phyloP scores from a whole-genome alignment of 179 eudicot species.

The Carnegiea gigantea region DNA sequence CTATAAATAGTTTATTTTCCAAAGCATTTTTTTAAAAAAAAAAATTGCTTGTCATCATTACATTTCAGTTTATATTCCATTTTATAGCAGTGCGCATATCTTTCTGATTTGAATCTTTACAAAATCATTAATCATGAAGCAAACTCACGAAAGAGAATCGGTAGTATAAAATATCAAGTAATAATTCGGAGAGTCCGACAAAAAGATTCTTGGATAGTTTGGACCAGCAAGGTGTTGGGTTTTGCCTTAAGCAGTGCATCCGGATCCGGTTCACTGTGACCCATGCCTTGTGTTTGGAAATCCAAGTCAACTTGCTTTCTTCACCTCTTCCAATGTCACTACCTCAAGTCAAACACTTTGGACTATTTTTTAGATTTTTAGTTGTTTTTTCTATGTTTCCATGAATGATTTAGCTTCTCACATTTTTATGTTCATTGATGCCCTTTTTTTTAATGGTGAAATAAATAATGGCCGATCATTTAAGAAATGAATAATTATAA shows the following conservation, averaged over 20 bases:
- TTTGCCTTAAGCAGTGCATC: neutral
- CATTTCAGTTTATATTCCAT: too few relatives aligned
- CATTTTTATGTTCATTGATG: neutral
- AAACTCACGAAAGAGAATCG: too few relatives aligned
- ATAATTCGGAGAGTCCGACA: neutral
- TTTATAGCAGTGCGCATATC: neutral
- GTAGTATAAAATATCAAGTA: neutral
- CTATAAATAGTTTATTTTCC: too few relatives aligned
- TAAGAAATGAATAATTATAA: too few relatives aligned
- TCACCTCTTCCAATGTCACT: neutral
- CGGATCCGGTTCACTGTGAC: constrained; percentile 6
- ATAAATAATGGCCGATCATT: neutral
- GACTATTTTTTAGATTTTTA: neutral
- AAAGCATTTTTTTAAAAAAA: too few relatives aligned
- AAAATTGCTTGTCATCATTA: too few relatives aligned
- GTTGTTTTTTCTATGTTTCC: neutral
- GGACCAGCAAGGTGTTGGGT: neutral
- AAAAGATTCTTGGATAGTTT: neutral
- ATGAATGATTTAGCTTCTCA: neutral
- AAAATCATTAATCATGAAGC: too few relatives aligned
- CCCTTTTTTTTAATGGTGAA: too few relatives aligned
- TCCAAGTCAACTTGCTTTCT: neutral
- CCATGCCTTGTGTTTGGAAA: constrained; percentile 4
- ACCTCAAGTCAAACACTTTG: neutral
- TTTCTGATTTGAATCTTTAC: neutral